Percentiles rank a stretch among this genome's conserved stretches.
phyloP scores from a whole-genome alignment of 768 basidiomycete species.

The Hygrophorus russula region DNA sequence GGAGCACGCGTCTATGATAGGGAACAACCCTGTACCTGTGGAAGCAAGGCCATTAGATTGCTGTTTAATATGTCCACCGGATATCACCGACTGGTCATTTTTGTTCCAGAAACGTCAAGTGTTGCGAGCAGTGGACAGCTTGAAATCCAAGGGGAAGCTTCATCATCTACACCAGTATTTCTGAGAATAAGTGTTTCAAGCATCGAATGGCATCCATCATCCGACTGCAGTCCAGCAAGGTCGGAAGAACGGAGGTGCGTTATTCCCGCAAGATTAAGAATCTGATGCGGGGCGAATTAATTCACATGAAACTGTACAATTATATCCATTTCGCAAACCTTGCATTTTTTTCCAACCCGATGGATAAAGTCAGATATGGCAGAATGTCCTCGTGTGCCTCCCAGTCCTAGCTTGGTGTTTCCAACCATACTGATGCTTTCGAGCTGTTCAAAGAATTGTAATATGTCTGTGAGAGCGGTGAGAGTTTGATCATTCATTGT shows the following conservation, averaged over 20 bases:
- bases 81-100: constrained; percentile 38
- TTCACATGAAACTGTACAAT: not conserved
- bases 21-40: constrained; percentile 42
- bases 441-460: constrained; percentile 26
- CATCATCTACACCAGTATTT: constrained; percentile 52
- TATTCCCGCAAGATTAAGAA: constrained; percentile 48
- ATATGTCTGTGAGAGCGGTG: constrained; percentile 26
- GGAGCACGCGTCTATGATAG: constrained; percentile 46
- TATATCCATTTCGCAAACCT: constrained; percentile 22
- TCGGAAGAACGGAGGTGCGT: constrained; percentile 37
- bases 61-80: not conserved
- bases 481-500: constrained; percentile 46
- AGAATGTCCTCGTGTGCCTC: constrained; percentile 16
- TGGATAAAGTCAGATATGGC: constrained; percentile 35
- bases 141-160: constrained; percentile 39
- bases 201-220: constrained; percentile 20
- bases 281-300: constrained; percentile 24
- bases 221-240: constrained; percentile 36
- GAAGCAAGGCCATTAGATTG: not conserved
- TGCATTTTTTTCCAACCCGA: constrained; percentile 48
- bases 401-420: constrained; percentile 47
- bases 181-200: constrained; percentile 44
- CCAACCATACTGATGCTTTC: constrained; percentile 51
- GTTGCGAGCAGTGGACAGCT: constrained; percentile 35
- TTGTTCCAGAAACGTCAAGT: constrained; percentile 47